These are phyloP conservation scores for Dothideomycetidae sp. DNA, from an alignment of 2,329 filamentous ascomycete species.

Conservation along the genomic window DNA sequence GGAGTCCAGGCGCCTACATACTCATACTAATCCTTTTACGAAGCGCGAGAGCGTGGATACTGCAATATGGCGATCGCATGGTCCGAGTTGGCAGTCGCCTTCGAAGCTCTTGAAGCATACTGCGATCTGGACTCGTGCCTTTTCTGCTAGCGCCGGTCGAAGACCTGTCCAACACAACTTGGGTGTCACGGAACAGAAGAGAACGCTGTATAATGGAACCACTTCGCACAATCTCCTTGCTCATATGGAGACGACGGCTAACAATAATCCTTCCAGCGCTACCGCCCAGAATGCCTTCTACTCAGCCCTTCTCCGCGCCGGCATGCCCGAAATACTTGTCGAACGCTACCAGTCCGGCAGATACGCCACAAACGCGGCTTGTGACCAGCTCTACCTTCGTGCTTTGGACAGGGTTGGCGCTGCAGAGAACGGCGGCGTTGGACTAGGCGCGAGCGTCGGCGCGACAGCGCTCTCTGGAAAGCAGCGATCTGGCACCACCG, in stretches of 20 bases:
- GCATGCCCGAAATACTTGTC: conserved; percentile 84
- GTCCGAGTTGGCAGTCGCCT: neutral
- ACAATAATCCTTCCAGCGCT: conserved; percentile 77
- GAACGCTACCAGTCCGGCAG: conserved; percentile 77
- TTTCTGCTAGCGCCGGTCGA: neutral
- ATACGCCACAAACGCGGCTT: conserved; percentile 65
- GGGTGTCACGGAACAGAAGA: conserved; percentile 24
- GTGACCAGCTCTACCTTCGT: conserved; percentile 65
- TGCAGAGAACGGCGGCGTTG: conserved; percentile 24
- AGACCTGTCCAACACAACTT: neutral
- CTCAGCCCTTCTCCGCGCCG: conserved; percentile 73
- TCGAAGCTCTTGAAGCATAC: too few relatives aligned
- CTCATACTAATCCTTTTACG: neutral
- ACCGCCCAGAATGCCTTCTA: conserved; percentile 90
- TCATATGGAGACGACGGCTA: conserved; percentile 78
- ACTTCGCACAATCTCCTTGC: conserved; percentile 51
- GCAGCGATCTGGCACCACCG: conserved; percentile 19
- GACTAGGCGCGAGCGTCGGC: conserved; percentile 9
- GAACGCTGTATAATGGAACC: conserved; percentile 31
- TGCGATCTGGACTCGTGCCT: neutral
- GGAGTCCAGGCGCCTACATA: conserved; percentile 13
- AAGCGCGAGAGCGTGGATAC: neutral
- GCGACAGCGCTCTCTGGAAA: conserved; percentile 12
- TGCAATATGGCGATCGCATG: neutral
- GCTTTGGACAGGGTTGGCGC: conserved; percentile 52